phyloP scores from a whole-genome alignment of 1,139 yeast genomes.

The Sugiyamaella pinicola region DNA sequence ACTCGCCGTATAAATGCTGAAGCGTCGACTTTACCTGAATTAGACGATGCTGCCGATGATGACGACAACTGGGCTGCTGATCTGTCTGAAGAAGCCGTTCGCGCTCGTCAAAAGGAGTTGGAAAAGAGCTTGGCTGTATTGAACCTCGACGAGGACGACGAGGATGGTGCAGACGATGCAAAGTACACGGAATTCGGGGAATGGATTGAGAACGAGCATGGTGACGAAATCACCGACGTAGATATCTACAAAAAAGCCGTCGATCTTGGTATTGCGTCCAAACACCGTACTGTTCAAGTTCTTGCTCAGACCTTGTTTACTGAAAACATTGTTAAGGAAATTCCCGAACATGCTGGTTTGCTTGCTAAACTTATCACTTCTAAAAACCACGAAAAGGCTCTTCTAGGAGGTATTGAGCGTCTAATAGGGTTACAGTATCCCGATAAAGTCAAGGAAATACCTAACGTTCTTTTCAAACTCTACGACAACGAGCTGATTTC shows the following conservation, averaged over 20 bases:
- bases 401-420: slow-evolving; percentile 95
- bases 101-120: slow-evolving; percentile 85
- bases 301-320: slow-evolving; percentile 89
- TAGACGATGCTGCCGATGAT: slow-evolving; percentile 51
- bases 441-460: slow-evolving; percentile 69
- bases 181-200: slow-evolving; percentile 78
- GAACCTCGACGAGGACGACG: slow-evolving; percentile 47
- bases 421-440: slow-evolving; percentile 82
- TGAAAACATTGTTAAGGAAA: slow-evolving; percentile 71
- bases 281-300: slow-evolving; percentile 83
- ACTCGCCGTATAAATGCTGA: slow-evolving; percentile 83
- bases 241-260: slow-evolving; percentile 89
- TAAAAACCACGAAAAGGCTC: slow-evolving; percentile 74
- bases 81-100: slow-evolving; percentile 95
- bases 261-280: slow-evolving; percentile 72
- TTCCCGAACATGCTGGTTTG: slow-evolving; percentile 77
- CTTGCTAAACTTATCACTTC: slow-evolving; percentile 69
- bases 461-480: slow-evolving; percentile 76
- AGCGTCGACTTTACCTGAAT: slow-evolving; percentile 62
- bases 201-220: slow-evolving; percentile 72
- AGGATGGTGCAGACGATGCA: slow-evolving; percentile 42
- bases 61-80: slow-evolving; percentile 99
- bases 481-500: slow-evolving; percentile 83
- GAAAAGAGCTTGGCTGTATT: slow-evolving; percentile 57
- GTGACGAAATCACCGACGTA: slow-evolving; percentile 64